Conservation (phyloP, 805 yeast species). For the Spathaspora gorwiae region DNA sequence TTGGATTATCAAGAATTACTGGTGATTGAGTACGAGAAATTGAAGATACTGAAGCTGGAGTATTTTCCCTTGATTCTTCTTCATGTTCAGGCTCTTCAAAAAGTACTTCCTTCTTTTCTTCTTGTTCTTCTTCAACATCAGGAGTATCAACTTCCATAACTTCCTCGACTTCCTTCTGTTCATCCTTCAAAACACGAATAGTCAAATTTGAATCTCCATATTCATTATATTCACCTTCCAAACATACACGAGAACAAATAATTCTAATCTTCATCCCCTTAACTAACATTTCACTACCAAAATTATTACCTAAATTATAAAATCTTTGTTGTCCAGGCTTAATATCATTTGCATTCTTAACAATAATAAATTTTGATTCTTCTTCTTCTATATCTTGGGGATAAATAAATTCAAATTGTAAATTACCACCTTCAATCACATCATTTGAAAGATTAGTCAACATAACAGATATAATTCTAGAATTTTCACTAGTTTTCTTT, state of each 20-base stretch:
- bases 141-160: background rate
- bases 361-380: constrained; percentile 7
- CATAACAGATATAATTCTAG: constrained; percentile 18
- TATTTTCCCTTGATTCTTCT: background rate
- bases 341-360: constrained; percentile 21
- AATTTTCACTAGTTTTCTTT: constrained; percentile 14
- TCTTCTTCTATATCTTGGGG: background rate
- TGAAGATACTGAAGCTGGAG: background rate
- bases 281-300: constrained; percentile 11
- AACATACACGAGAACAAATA: constrained; percentile 12
- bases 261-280: constrained; percentile 18
- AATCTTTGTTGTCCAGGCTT: constrained; percentile 22
- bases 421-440: constrained; percentile 23
- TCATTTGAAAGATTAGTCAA: constrained; percentile 19
- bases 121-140: background rate
- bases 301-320: constrained; percentile 21
- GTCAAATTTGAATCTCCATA: constrained; percentile 4
- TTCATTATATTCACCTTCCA: constrained; percentile 5
- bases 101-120: background rate
- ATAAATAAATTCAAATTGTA: constrained; percentile 24
- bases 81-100: background rate
- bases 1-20: background rate
- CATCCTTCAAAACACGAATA: background rate
- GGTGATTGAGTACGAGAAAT: background rate
- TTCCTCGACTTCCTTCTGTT: background rate